Evolutionary conservation across 495 filamentous ascomycete species (phyloP), one percentile per base, ranked within the genome.

Genomic region (Extremus antarcticus): DNA sequence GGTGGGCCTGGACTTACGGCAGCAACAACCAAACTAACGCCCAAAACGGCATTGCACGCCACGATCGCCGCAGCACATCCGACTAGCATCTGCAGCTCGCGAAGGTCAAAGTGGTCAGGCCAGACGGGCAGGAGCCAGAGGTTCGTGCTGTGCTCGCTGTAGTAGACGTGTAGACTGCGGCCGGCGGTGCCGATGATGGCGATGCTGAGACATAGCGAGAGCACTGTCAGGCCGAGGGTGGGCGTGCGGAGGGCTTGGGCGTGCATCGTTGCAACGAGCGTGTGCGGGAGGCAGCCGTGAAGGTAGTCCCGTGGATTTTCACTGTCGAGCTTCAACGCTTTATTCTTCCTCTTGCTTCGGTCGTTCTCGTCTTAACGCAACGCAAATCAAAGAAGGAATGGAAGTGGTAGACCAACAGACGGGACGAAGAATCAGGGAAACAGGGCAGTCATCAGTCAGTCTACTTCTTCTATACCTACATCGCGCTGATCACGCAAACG

Each of bases 111-210:
- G 54, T 70, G 67, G 39, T 65, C 55, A 1, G 69, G 67, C 67
- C 67, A 70, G 16, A 70, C 49, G 9, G 67, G 67, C 11, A 71
- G 51, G 55, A 67, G 68, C 69, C 69, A 71, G 20, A 61, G 64
- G 52, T 71, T 69, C n/a, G 58, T 57, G 3, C 50, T 49, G 29
- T 66, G 64, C 46, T 68, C 40, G 10, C 54, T 60, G 56, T 66
- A 60, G 55, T 59, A 70, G 53, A 67, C 48, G 46, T 54, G 51
- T 48, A 69, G 57, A 3, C 63, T 65, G 20, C 64, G 61, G 3
- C 59, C 63, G 25, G 68, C 57, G 3, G 56, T 62, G 15, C 66
- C 68, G 22, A 68, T 54, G 40, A 66, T 58, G 21, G 64, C 56
- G 16, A 63, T 25, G 41, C 47, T 56, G 32, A 70, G 50, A 25